Base-by-base conservation (phyloP, 768 basidiomycete species). In the Tylopilus felleus region DNA sequence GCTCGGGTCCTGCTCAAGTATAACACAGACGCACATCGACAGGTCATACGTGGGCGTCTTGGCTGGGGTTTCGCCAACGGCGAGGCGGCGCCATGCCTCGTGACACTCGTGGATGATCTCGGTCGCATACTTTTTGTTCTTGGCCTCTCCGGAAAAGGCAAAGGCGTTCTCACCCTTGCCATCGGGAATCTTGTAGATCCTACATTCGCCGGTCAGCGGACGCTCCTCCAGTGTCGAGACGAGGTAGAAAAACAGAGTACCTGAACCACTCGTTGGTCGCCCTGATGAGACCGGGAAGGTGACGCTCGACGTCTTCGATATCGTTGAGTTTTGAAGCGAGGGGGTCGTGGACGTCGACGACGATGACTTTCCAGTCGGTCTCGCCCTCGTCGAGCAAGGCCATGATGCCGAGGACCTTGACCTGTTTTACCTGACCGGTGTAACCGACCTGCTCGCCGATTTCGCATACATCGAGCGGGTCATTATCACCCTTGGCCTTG, bases 321-420 rank as follows among this genome's bases (percentile, higher is more conserved):
- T 99, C 97, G 74, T 98, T 99, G 68, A 99, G 82, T 74, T 96
- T 92, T 69, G 90, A 79, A 16, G 97, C 97, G 57, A 98, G 86
- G 40, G 97, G 96, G 71, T 98, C 97, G 62, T 84, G 83, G 58
- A 97, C 83, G 71, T 98, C 97, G 61, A 98, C 93, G 70, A 96
- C 97, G 74, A 99, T 84, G 77, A 99, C 91, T 76, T 99, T 99
- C 97, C 97, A 99, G 79, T 98, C 97, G 61, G 97, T 98, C 79
- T 98, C 97, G 65, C 97, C 97, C 72, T 98, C 97, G 70, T 99
- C 97, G 62, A 98, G 86, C 54, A 98, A 81, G 53, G 97, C 97
- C 96, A 98, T 98, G 83, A 98, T 96, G 58, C 97, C 97, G 66
- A 99, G 91, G 61, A 99, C 90, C 80, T 99, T 99, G 84, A 99